Percentiles rank a stretch among this genome's conserved stretches.
Evolutionary conservation across 2,329 filamentous ascomycete genomes (phyloP).

Genomic region (Fusarium bactridioides): DNA sequence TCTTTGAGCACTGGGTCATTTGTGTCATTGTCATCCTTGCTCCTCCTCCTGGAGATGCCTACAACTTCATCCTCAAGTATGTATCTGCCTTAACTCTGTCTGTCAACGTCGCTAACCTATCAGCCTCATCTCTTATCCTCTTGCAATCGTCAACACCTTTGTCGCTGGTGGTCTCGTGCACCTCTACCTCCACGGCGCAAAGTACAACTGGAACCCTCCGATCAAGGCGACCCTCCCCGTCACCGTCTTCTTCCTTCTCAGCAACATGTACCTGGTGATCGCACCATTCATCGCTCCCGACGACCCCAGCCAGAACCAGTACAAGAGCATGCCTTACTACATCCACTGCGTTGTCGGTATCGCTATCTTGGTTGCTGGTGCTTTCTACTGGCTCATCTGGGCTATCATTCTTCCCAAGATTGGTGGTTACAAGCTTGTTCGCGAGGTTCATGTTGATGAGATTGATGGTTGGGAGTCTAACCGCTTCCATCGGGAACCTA

Average conservation of each 20-base stretch:
- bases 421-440: slow-evolving; percentile 63
- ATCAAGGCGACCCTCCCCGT: slow-evolving; percentile 63
- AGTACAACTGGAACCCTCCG: slow-evolving; percentile 62
- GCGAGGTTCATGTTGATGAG: slow-evolving; percentile 61
- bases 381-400: slow-evolving; percentile 65
- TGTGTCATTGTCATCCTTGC: slow-evolving; percentile 72
- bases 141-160: slow-evolving; percentile 65
- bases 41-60: slow-evolving; percentile 72
- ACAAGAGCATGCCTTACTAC: slow-evolving; percentile 63
- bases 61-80: slow-evolving; percentile 68
- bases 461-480: slow-evolving; percentile 70
- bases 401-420: slow-evolving; percentile 59
- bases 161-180: slow-evolving; percentile 62
- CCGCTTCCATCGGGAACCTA: slow-evolving; percentile 58
- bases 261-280: slow-evolving; percentile 67
- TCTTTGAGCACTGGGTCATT: slow-evolving; percentile 70
- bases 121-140: slow-evolving; percentile 70
- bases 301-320: slow-evolving; percentile 58
- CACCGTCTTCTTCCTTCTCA: slow-evolving; percentile 65
- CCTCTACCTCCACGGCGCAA: slow-evolving; percentile 58
- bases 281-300: slow-evolving; percentile 65
- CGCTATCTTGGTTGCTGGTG: slow-evolving; percentile 60
- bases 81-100: not conserved
- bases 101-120: not conserved
- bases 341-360: slow-evolving; percentile 66